Percentiles rank a stretch among this genome's conserved stretches.
These are phyloP conservation scores for Penicillium sp. DNA, from an alignment of 2,329 filamentous ascomycete genomes.

Conservation along the genomic window DNA sequence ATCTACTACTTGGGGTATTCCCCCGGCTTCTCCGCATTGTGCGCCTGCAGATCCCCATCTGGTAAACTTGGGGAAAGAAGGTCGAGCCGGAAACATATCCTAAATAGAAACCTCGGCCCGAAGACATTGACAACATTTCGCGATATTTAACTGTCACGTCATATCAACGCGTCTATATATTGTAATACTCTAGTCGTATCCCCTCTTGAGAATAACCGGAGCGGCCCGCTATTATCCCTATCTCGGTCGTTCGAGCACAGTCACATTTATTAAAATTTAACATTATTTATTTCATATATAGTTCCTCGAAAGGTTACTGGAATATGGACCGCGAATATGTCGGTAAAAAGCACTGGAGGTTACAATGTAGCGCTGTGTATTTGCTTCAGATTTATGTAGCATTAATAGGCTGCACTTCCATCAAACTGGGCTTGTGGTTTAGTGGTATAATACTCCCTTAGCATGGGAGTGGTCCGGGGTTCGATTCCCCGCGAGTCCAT, in stretches of 20 bases:
- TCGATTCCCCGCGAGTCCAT: constrained; percentile 51
- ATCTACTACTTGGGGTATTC: no score
- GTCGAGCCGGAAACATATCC: not conserved
- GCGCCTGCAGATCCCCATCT: not conserved
- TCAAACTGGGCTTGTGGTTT: constrained; percentile 40
- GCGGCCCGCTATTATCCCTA: no score
- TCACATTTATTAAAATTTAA: no score
- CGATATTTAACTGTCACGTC: not conserved
- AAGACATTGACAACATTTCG: not conserved
- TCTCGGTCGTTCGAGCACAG: not conserved
- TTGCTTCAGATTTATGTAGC: no score
- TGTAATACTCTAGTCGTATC: not conserved
- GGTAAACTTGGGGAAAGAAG: not conserved
- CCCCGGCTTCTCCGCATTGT: constrained; percentile 4
- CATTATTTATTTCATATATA: no score
- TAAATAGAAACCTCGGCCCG: not conserved
- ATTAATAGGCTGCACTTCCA: not conserved
- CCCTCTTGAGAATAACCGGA: not conserved
- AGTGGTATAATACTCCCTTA: constrained; percentile 51
- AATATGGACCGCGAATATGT: not conserved
- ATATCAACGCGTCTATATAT: not conserved
- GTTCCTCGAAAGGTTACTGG: not conserved
- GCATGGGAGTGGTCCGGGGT: constrained; percentile 50
- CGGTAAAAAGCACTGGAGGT: not conserved
- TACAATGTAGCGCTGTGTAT: no score